A percentile compares a stretch with the other conserved stretches of the same genome.
phyloP scores from a whole-genome alignment of 148 eudicot genomes.

The Oxyria digyna region DNA sequence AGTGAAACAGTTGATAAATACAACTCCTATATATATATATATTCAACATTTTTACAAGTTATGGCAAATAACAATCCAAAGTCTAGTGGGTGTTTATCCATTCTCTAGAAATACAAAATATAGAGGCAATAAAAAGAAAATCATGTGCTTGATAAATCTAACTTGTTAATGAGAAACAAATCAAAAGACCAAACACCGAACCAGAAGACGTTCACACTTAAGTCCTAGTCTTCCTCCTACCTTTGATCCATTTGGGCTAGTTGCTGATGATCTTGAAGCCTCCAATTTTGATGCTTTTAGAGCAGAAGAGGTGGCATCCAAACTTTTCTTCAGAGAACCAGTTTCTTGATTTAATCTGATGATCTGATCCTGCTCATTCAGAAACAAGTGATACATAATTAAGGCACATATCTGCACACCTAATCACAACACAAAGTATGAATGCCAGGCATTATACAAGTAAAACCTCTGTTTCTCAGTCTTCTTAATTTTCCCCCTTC shows the following conservation, averaged over 20 bases:
- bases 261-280: conserved; percentile 28
- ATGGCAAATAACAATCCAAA: background rate
- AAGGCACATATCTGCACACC: background rate
- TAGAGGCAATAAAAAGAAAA: background rate
- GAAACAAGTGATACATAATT: background rate
- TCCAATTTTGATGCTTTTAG: conserved; percentile 43
- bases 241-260: conserved; percentile 30
- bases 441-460: background rate
- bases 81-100: background rate
- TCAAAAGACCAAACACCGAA: background rate
- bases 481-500: background rate
- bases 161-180: background rate
- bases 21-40: background rate
- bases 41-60: background rate
- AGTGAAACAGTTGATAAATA: background rate
- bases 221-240: conserved; percentile 37
- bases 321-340: conserved; percentile 54
- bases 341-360: conserved; percentile 57
- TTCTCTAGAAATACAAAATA: background rate
- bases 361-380: conserved; percentile 52
- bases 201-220: conserved; percentile 10
- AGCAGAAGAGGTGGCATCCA: conserved; percentile 37
- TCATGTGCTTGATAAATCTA: background rate
- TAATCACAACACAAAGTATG: background rate
- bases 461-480: background rate